A percentile compares a stretch with the other conserved stretches of the same genome.
phyloP scores from a whole-genome alignment of 2,329 filamentous ascomycete species.

The Colletotrichum siamense region DNA sequence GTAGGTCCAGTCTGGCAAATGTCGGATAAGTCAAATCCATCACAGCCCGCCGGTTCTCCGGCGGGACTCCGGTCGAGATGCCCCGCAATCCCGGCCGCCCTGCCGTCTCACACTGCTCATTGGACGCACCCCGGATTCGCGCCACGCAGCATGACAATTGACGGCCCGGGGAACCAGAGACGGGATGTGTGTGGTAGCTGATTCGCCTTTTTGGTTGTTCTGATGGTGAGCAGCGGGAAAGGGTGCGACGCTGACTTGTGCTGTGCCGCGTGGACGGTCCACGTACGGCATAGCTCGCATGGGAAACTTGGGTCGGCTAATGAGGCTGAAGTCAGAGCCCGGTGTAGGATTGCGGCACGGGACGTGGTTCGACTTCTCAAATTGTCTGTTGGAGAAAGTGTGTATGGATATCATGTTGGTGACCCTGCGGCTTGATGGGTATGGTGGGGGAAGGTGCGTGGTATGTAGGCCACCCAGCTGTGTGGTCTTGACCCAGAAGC shows the following conservation, averaged over 20 bases:
- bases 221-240: background rate
- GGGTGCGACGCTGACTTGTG: background rate
- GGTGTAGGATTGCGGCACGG: background rate
- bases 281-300: background rate
- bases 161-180: background rate
- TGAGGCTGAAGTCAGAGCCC: background rate
- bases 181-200: background rate
- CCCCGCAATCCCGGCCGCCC: background rate
- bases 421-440: background rate
- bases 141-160: background rate
- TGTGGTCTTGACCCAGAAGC: background rate
- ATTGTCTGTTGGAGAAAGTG: background rate
- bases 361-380: background rate
- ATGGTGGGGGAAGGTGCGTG: background rate
- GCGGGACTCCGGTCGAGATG: background rate
- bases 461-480: background rate
- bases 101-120: background rate
- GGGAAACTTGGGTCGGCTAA: background rate
- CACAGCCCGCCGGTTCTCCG: background rate
- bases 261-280: background rate
- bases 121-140: background rate
- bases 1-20: background rate
- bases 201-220: background rate
- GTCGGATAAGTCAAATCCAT: background rate
- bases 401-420: background rate